Evolutionary conservation across 2,329 filamentous ascomycete genomes (phyloP).

Genomic region (Epichloe coenophiala): DNA sequence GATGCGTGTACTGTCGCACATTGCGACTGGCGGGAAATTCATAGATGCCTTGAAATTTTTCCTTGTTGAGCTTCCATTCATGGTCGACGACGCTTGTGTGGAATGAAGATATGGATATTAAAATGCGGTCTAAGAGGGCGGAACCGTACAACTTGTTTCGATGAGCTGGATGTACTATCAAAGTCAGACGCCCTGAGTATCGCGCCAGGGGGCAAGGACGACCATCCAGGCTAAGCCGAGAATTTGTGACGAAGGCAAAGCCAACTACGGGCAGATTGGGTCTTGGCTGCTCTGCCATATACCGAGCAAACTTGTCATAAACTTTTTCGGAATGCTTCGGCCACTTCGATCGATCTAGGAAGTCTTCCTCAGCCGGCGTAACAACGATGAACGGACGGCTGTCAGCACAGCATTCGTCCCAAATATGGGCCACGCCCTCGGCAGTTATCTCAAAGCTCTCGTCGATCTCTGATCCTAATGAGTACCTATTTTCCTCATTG

Average conservation of each 20-base stretch:
- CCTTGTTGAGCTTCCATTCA: constrained; percentile 24
- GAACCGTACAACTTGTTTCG: constrained; percentile 50
- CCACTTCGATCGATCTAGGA: constrained; percentile 22
- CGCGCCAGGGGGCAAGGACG: constrained; percentile 23
- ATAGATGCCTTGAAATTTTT: constrained; percentile 19
- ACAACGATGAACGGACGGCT: constrained; percentile 37
- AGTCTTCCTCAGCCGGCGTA: constrained; percentile 12
- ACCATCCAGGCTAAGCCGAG: constrained; percentile 29
- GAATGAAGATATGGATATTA: constrained; percentile 24
- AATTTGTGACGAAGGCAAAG: constrained; percentile 47
- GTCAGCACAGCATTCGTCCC: constrained; percentile 15
- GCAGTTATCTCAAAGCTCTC: constrained; percentile 14
- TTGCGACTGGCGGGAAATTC: constrained; percentile 16
- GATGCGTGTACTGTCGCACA: constrained; percentile 16
- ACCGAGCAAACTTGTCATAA: constrained; percentile 19
- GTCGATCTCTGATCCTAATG: constrained; percentile 1
- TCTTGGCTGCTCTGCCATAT: constrained; percentile 10
- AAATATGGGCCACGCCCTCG: constrained; percentile 20
- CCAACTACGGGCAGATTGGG: constrained; percentile 38
- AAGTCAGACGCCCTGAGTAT: constrained; percentile 43
- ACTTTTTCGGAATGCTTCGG: constrained; percentile 15
- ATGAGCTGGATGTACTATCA: constrained; percentile 47
- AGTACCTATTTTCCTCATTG: constrained; percentile 25
- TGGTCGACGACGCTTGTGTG: constrained; percentile 19
- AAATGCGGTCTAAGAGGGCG: constrained; percentile 54